Base-by-base conservation (phyloP, 441 rosid genomes). In the Gossypium gossypioides region DNA sequence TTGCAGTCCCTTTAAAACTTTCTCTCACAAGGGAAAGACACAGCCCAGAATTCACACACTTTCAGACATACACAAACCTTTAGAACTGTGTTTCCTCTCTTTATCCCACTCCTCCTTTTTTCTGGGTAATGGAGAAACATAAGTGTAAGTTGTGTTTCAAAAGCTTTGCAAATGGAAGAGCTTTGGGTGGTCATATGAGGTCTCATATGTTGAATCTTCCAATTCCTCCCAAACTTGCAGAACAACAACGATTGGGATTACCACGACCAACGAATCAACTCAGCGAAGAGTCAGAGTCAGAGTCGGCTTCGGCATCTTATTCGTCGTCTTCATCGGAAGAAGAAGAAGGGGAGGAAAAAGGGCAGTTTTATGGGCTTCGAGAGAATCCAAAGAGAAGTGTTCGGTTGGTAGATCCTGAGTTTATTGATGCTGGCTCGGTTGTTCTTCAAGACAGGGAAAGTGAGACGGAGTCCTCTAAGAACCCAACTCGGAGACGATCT, bases 151-250 rank as follows among this genome's bases (percentile, higher is more conserved):
- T 91, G 7, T 93, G 98, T 75, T 81, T 76, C 37, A 91, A 84
- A 84, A 81, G 75, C 65, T 93, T 91, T 76, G 74, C 74, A 42
- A 87, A 89, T 76, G 97, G 93, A 59, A 88, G 92, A 71, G 90
- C 97, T 72, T 79, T 91, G 44, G 93, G 93, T 6, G 95, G 95
- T 25, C 97, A 91, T 79, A 89, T 93, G 95, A 86, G 93, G 86
- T 91, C 98, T 75, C 97, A 91, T 78, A 75, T 85, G 82, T 72
- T 86, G 76, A 86, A 75, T 78, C 87, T 86, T 77, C 85, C 87
- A 3, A 72, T 84, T 75, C 77, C 82, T 44, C 67, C 57, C 32
- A 82, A 80, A 48, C 66, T 50, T 29, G 76, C 57, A 42, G 79
- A 77, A 65, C 76, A 57, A 27, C 74, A 60, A 44, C 68, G 15